Conservation (phyloP, 1,139 yeast species). For the Geotrichum australiense region DNA sequence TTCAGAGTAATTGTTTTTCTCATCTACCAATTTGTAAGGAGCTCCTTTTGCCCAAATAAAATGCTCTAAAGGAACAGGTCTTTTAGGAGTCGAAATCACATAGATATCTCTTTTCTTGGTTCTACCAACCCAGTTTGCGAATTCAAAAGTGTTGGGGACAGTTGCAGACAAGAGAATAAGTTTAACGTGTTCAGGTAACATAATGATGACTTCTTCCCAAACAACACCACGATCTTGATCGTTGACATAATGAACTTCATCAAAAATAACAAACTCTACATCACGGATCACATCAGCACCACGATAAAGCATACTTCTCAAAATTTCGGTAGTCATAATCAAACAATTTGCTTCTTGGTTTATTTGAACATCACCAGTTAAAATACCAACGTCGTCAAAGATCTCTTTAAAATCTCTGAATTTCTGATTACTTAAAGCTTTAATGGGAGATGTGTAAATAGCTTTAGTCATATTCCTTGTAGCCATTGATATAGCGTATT, state of each 20-base stretch:
- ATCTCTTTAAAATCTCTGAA: slow-evolving; percentile 88
- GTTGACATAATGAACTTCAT: slow-evolving; percentile 94
- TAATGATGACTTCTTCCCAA: slow-evolving; percentile 97
- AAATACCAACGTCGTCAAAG: slow-evolving; percentile 92
- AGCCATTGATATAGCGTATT: slow-evolving; percentile 95
- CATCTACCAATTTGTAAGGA: slow-evolving; percentile 32
- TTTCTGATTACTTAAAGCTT: slow-evolving; percentile 93
- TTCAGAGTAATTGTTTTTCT: slow-evolving; percentile 56
- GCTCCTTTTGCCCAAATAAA: slow-evolving; percentile 70
- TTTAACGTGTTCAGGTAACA: slow-evolving; percentile 86
- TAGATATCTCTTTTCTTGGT: slow-evolving; percentile 93
- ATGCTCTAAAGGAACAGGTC: slow-evolving; percentile 93
- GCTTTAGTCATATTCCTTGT: slow-evolving; percentile 86
- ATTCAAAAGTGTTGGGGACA: slow-evolving; percentile 94
- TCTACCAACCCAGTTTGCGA: slow-evolving; percentile 98
- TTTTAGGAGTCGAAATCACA: slow-evolving; percentile 89
- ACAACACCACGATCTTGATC: slow-evolving; percentile 97
- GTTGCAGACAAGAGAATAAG: slow-evolving; percentile 67
- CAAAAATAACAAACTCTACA: slow-evolving; percentile 94
- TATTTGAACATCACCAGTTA: slow-evolving; percentile 97
- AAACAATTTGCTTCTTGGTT: slow-evolving; percentile 95
- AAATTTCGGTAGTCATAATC: slow-evolving; percentile 96
- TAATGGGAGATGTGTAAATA: slow-evolving; percentile 94
- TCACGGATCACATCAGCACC: slow-evolving; percentile 95
- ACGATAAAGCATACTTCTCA: slow-evolving; percentile 84